Conservation (phyloP, 1,139 yeast species). For the Candida sojae region DNA sequence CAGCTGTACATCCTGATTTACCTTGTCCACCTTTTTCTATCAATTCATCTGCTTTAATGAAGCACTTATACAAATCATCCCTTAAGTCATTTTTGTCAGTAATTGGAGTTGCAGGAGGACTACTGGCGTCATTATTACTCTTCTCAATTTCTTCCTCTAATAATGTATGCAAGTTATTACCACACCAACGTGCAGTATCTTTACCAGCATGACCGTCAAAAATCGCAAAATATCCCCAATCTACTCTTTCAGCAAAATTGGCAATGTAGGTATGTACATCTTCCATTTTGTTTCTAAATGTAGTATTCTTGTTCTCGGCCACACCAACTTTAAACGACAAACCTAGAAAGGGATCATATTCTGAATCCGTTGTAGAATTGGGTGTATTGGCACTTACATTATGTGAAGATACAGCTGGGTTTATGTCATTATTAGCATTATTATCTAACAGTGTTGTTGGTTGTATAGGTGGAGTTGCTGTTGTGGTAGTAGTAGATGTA, state of each 20-base stretch:
- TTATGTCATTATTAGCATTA: background rate
- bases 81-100: constrained; percentile 40
- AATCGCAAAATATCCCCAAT: constrained; percentile 94
- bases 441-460: constrained; percentile 2
- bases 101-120: constrained; percentile 12
- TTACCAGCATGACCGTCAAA: constrained; percentile 99
- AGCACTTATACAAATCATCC: constrained; percentile 58
- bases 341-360: constrained; percentile 45
- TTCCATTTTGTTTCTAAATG: constrained; percentile 90
- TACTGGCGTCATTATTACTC: background rate
- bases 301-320: constrained; percentile 80
- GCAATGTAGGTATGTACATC: constrained; percentile 95
- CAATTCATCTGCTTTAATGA: constrained; percentile 71
- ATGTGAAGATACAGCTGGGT: background rate
- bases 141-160: constrained; percentile 53
- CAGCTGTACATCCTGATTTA: constrained; percentile 91
- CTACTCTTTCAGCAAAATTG: constrained; percentile 83
- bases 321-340: constrained; percentile 81
- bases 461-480: constrained; percentile 7
- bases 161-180: constrained; percentile 75
- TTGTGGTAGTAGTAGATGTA: constrained; percentile 4
- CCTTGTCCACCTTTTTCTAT: constrained; percentile 63
- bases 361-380: constrained; percentile 1
- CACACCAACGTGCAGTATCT: constrained; percentile 94
- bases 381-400: background rate